phyloP scores from a whole-genome alignment of 2,329 filamentous ascomycete species.

The Talaromyces sp. region DNA sequence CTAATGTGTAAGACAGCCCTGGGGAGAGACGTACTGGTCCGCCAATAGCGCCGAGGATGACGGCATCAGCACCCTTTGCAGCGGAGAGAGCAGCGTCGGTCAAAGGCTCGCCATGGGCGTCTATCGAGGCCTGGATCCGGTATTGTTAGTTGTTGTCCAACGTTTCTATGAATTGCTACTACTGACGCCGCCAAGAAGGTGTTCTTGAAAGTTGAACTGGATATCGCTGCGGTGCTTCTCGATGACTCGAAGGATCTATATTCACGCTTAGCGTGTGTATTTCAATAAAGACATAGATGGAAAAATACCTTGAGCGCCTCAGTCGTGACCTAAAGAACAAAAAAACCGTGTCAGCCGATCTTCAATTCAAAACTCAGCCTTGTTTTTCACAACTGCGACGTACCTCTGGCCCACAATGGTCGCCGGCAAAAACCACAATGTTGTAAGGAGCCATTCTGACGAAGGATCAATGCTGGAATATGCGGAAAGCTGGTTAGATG shows the following conservation, averaged over 20 bases:
- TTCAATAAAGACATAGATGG: background rate
- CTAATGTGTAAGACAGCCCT: constrained; percentile 3
- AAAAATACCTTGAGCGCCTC: constrained; percentile 73
- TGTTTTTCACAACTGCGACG: constrained; percentile 20
- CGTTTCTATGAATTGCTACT: background rate
- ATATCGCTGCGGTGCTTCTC: constrained; percentile 66
- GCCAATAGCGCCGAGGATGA: constrained; percentile 88
- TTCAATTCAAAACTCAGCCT: background rate
- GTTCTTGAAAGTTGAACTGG: constrained; percentile 85
- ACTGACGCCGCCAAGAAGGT: constrained; percentile 84
- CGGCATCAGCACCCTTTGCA: constrained; percentile 79
- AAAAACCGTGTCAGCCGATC: constrained; percentile 12
- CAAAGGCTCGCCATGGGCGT: constrained; percentile 70
- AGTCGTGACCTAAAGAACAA: constrained; percentile 64
- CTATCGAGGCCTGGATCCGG: constrained; percentile 69
- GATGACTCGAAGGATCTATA: constrained; percentile 73
- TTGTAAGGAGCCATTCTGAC: constrained; percentile 63
- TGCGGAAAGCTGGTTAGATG: background rate
- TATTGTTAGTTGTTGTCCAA: background rate
- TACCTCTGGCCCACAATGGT: constrained; percentile 84
- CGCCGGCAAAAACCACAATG: constrained; percentile 75
- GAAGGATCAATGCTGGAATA: background rate
- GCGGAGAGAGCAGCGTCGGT: constrained; percentile 78
- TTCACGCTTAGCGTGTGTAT: background rate
- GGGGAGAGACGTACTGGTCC: constrained; percentile 59